Conservation (phyloP, 176 grass and related monocot genomes). For the Eragrostis nindensis region DNA sequence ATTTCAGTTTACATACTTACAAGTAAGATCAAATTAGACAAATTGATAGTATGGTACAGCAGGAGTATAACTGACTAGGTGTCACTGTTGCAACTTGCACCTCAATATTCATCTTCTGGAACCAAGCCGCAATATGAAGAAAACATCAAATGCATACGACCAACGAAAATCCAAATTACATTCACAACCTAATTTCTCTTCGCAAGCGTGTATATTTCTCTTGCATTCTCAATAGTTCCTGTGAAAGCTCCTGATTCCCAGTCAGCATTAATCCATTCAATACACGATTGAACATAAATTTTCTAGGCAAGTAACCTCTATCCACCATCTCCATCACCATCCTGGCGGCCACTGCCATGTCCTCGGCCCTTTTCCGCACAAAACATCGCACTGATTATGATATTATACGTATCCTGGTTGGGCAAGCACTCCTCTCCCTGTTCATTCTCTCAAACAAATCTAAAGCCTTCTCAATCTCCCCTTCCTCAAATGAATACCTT, state of each 20-base stretch:
- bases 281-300: conserved; percentile 87
- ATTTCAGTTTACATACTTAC: conserved; percentile 1
- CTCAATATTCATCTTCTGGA: neutral
- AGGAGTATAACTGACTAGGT: neutral
- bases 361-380: conserved; percentile 72
- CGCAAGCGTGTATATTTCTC: conserved; percentile 64
- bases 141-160: neutral
- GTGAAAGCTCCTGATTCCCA: conserved; percentile 83
- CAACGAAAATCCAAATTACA: neutral
- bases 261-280: conserved; percentile 83
- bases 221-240: conserved; percentile 78
- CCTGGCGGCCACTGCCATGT: conserved; percentile 72
- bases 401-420: conserved; percentile 89
- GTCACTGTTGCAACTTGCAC: neutral
- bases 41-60: neutral
- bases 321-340: conserved; percentile 91
- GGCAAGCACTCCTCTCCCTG: conserved; percentile 64
- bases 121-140: conserved; percentile 6
- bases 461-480: conserved; percentile 73
- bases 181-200: conserved; percentile 69
- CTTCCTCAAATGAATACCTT: conserved; percentile 78
- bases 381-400: conserved; percentile 95
- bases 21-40: conserved; percentile 9
- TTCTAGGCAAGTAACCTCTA: conserved; percentile 90
- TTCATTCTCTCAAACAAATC: conserved; percentile 79